Evolutionary conservation across 768 basidiomycete species (phyloP).

Genomic region (Leccinellum albellum): DNA sequence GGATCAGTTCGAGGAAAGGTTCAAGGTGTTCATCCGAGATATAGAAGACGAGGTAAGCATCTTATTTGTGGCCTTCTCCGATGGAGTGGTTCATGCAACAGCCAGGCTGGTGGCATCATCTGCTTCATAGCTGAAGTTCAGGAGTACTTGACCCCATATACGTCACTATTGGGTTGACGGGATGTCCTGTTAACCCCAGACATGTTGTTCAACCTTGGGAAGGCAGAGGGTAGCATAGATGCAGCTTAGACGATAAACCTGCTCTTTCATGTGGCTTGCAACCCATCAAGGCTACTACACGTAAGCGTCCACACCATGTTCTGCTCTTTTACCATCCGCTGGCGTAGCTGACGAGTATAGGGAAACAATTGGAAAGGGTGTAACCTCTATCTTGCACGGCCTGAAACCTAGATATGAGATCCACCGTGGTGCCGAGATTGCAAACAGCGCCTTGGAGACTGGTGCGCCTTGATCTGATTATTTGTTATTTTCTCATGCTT

Average conservation of each 20-base stretch:
- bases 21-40: constrained; percentile 82
- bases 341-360: constrained; percentile 74
- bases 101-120: constrained; percentile 69
- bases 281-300: constrained; percentile 90
- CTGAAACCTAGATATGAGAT: constrained; percentile 85
- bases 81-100: constrained; percentile 5
- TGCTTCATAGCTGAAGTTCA: constrained; percentile 95
- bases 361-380: constrained; percentile 89
- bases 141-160: constrained; percentile 38
- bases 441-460: constrained; percentile 83
- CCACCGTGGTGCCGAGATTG: constrained; percentile 87
- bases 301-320: constrained; percentile 38
- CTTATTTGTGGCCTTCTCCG: constrained; percentile 27
- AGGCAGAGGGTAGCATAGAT: constrained; percentile 88
- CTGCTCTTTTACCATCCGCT: background rate
- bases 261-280: constrained; percentile 83
- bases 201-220: constrained; percentile 82
- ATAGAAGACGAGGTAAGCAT: constrained; percentile 73
- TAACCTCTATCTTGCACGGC: constrained; percentile 85
- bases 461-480: constrained; percentile 37
- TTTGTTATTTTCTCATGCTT: background rate
- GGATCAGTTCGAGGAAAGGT: constrained; percentile 91
- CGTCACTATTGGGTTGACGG: background rate
- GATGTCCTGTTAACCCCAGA: constrained; percentile 36
- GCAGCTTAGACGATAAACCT: constrained; percentile 94